Evolutionary conservation across 768 basidiomycete species (phyloP).

Genomic region (Boletus speciosus): DNA sequence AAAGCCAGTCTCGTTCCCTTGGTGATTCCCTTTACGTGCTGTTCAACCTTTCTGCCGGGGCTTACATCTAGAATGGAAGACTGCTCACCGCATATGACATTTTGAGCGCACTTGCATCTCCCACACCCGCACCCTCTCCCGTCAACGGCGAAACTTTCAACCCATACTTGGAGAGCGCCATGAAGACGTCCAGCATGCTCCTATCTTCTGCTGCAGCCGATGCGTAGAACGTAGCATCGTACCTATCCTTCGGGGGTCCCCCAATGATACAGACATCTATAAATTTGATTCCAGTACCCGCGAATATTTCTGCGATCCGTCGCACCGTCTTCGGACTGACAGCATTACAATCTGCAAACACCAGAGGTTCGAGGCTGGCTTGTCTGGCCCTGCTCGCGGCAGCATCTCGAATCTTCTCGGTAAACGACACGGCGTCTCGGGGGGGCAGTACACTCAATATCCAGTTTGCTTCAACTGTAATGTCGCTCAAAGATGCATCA

Average conservation of each 20-base stretch:
- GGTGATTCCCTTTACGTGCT: conserved; percentile 44
- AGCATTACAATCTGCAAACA: conserved; percentile 59
- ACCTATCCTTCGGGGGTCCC: conserved; percentile 45
- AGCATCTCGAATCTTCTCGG: conserved; percentile 28
- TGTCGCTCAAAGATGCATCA: conserved; percentile 36
- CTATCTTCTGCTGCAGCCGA: conserved; percentile 37
- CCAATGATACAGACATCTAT: conserved; percentile 59
- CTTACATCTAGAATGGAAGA: neutral
- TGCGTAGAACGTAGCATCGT: conserved; percentile 55
- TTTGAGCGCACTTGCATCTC: conserved; percentile 60
- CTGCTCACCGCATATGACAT: conserved; percentile 60
- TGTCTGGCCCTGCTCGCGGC: neutral
- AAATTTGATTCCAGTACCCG: conserved; percentile 38
- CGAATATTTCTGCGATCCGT: conserved; percentile 45
- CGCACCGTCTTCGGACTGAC: conserved; percentile 50
- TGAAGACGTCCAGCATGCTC: conserved; percentile 38
- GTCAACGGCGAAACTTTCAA: conserved; percentile 44
- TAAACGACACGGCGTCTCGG: conserved; percentile 46
- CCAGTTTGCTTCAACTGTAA: conserved; percentile 38
- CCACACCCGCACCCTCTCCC: conserved; percentile 47
- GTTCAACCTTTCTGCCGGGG: neutral
- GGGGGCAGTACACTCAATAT: conserved; percentile 60
- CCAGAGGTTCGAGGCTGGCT: conserved; percentile 11
- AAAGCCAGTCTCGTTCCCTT: conserved; percentile 53
- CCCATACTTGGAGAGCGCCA: conserved; percentile 39